Conservation (phyloP, 768 basidiomycete genomes). For the Termitomyces sp. region DNA sequence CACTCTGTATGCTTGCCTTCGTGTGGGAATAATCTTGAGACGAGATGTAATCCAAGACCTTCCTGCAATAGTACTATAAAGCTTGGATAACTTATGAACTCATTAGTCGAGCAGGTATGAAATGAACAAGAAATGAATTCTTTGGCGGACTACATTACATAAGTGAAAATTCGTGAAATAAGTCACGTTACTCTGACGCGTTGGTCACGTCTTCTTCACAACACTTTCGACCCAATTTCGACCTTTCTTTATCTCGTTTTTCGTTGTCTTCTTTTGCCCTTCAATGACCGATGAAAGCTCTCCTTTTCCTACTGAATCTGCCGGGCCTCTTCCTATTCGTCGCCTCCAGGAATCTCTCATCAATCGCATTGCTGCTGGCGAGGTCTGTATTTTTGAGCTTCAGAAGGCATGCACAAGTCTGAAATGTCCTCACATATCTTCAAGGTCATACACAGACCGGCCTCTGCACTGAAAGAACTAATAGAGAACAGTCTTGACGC, state of each 20-base stretch:
- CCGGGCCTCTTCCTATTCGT: constrained; percentile 63
- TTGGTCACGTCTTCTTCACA: constrained; percentile 3
- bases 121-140: no score
- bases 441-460: constrained; percentile 55
- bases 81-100: no score
- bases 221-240: no score
- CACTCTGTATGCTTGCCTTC: no score
- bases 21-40: no score
- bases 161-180: no score
- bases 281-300: constrained; percentile 3
- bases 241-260: background rate
- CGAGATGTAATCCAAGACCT: no score
- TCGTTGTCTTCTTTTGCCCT: background rate
- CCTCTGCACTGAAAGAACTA: constrained; percentile 94
- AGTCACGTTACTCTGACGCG: constrained; percentile 12
- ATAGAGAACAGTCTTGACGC: constrained; percentile 97
- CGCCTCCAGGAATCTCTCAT: constrained; percentile 81
- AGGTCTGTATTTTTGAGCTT: constrained; percentile 32
- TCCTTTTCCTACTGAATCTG: background rate
- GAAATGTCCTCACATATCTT: background rate
- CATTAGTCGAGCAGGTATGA: no score
- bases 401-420: background rate
- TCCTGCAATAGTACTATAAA: no score
- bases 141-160: no score
- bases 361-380: constrained; percentile 86